A percentile compares a stretch with the other conserved stretches of the same genome.
Conservation (phyloP, 2,329 filamentous ascomycete genomes). For the Beauveria varroae region DNA sequence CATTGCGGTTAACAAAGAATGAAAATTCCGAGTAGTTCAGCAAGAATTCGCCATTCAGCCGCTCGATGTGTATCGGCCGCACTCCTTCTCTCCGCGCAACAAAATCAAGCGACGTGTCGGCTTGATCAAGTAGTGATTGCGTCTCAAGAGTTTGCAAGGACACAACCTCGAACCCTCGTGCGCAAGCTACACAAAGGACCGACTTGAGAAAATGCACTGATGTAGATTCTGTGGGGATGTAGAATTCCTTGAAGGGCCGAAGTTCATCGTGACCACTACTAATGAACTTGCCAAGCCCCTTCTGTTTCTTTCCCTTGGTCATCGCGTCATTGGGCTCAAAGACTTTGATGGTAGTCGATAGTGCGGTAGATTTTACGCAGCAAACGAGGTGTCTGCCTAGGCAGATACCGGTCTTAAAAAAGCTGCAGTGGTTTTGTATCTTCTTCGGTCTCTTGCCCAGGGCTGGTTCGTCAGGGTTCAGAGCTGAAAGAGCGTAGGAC, state of each 20-base stretch:
- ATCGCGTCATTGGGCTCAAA: constrained; percentile 95
- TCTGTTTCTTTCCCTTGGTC: constrained; percentile 90
- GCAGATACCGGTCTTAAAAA: constrained; percentile 96
- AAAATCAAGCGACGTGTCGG: constrained; percentile 95
- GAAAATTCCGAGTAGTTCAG: constrained; percentile 98
- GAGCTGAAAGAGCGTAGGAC: constrained; percentile 78
- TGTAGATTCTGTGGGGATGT: constrained; percentile 96
- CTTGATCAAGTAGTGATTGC: constrained; percentile 92
- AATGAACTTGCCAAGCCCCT: constrained; percentile 93
- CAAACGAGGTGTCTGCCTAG: constrained; percentile 90
- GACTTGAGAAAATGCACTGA: constrained; percentile 96
- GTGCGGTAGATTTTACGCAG: constrained; percentile 86
- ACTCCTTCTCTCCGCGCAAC: constrained; percentile 89
- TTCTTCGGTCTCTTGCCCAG: constrained; percentile 84
- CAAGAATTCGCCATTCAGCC: constrained; percentile 92
- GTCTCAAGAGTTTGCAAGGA: constrained; percentile 96
- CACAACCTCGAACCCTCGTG: constrained; percentile 93
- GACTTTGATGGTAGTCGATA: constrained; percentile 98
- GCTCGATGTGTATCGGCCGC: constrained; percentile 93
- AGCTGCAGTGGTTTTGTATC: constrained; percentile 94
- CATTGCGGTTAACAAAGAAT: constrained; percentile 98
- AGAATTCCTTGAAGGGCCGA: constrained; percentile 97
- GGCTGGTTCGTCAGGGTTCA: constrained; percentile 76
- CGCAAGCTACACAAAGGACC: constrained; percentile 93
- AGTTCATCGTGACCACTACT: constrained; percentile 87